These are phyloP conservation scores for Trichosporon sp. DNA, from an alignment of 1,284 basidiomycete species.

Conservation along the genomic window DNA sequence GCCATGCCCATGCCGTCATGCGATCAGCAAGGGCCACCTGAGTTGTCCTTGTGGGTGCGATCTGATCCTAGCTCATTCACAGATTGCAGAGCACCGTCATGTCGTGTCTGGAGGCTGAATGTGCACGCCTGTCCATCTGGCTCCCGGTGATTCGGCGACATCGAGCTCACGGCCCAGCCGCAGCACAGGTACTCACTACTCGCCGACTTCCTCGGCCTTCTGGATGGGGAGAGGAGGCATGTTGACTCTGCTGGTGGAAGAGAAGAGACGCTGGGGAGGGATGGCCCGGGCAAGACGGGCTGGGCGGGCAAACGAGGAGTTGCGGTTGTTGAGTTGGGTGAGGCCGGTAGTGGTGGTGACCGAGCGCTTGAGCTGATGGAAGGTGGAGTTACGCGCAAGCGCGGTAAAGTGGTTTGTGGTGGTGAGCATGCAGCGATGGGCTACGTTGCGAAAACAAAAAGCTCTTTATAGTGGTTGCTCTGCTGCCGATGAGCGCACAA, in stretches of 20 bases:
- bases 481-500: not conserved
- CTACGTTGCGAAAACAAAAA: not conserved
- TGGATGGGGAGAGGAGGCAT: slow-evolving; percentile 47
- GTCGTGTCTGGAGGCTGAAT: too few species aligned
- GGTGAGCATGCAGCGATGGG: slow-evolving; percentile 4
- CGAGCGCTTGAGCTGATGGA: not conserved
- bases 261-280: slow-evolving; percentile 21
- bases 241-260: slow-evolving; percentile 18
- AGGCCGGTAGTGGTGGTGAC: not conserved
- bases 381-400: not conserved
- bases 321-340: not conserved
- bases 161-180: too few species aligned
- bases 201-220: slow-evolving; percentile 36
- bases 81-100: too few species aligned
- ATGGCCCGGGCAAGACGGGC: not conserved
- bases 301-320: not conserved
- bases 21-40: too few species aligned
- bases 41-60: too few species aligned
- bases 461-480: not conserved
- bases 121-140: too few species aligned
- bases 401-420: not conserved
- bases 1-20: too few species aligned
- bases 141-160: too few species aligned
- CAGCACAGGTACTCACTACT: slow-evolving; percentile 36
- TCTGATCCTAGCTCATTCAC: too few species aligned